Conservation (phyloP, 73 alveolate genomes). For the Paramecium bursaria region DNA sequence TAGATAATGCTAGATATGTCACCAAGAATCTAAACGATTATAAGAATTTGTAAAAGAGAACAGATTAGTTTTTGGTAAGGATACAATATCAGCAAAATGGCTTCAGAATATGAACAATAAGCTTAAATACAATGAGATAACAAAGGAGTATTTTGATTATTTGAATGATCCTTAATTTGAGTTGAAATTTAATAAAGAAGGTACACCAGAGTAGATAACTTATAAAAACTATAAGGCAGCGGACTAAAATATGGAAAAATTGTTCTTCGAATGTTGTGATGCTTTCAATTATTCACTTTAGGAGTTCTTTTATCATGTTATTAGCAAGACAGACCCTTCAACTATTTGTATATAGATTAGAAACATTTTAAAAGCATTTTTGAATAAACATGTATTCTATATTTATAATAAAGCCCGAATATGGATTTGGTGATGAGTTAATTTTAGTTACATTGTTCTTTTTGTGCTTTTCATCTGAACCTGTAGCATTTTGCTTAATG, state of each 20-base stretch:
- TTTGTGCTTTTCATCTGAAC: conserved; percentile 49
- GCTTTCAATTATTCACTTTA: conserved; percentile 46
- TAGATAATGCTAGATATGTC: conserved; percentile 50
- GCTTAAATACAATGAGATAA: conserved; percentile 17
- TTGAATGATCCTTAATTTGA: conserved; percentile 55
- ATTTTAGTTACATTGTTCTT: not conserved
- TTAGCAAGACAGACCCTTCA: not conserved
- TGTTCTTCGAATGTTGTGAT: conserved; percentile 14
- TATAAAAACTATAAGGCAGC: conserved; percentile 39
- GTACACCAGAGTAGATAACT: conserved; percentile 13
- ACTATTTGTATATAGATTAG: not conserved
- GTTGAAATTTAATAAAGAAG: conserved; percentile 17
- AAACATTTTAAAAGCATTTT: conserved; percentile 38
- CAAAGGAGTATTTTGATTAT: conserved; percentile 46
- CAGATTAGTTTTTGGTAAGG: conserved; percentile 50
- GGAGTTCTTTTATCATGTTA: conserved; percentile 32
- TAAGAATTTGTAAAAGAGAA: not conserved
- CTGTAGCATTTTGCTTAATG: conserved; percentile 30
- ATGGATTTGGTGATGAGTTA: conserved; percentile 59
- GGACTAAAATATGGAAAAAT: not conserved
- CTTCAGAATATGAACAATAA: conserved; percentile 14
- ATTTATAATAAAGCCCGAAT: conserved; percentile 2
- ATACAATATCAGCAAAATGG: conserved; percentile 42
- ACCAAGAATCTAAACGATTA: conserved; percentile 13
- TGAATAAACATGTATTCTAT: conserved; percentile 44